Conservation (phyloP, 306 rosid genomes). For the Albizia julibrissin region DNA sequence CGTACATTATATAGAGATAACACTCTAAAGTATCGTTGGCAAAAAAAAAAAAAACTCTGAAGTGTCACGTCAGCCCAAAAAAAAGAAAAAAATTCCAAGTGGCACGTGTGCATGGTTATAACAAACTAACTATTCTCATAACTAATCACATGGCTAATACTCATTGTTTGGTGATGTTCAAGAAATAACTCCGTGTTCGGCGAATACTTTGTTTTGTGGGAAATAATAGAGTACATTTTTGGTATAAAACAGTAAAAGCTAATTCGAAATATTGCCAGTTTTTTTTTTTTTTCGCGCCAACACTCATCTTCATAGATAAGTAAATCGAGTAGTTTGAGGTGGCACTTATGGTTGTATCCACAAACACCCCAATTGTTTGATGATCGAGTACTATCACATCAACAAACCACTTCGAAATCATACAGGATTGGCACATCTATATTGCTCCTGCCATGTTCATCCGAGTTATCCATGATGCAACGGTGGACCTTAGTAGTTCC, state of each 20-base stretch:
- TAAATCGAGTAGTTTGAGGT: background rate
- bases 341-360: background rate
- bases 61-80: no score
- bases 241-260: background rate
- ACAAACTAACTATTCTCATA: no score
- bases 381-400: background rate
- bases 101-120: no score
- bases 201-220: background rate
- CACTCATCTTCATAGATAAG: background rate
- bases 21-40: no score
- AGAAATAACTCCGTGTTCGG: background rate
- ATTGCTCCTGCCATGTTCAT: slow-evolving; percentile 36
- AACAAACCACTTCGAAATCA: slow-evolving; percentile 14
- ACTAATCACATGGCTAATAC: no score
- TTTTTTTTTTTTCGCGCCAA: background rate
- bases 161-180: background rate
- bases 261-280: background rate
- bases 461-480: slow-evolving; percentile 45
- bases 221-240: background rate
- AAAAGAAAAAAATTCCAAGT: no score
- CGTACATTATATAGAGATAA: no score
- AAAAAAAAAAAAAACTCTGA: no score
- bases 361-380: background rate
- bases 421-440: slow-evolving; percentile 22
- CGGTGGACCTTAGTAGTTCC: slow-evolving; percentile 44